phyloP scores from a whole-genome alignment of 495 filamentous ascomycete genomes.

The Penicillium mononematosum region DNA sequence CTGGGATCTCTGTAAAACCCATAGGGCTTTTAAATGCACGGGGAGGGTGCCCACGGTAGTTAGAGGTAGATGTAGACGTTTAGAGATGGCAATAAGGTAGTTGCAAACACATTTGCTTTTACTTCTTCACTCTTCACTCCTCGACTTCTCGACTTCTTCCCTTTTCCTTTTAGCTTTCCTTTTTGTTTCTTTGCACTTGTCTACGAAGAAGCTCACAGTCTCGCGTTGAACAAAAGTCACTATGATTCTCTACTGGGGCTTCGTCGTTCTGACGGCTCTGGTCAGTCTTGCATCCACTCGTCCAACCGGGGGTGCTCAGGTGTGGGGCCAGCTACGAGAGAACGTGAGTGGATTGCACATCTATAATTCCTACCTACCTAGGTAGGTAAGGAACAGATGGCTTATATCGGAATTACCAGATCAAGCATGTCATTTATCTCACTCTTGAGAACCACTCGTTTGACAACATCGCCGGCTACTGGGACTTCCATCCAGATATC shows the following conservation, averaged over 20 bases:
- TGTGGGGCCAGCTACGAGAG: slow-evolving; percentile 30
- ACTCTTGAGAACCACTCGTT: slow-evolving; percentile 50
- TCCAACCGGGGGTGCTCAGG: slow-evolving; percentile 14
- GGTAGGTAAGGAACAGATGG: background rate
- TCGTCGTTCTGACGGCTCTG: slow-evolving; percentile 9
- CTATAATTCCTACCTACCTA: background rate
- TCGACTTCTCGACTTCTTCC: too few species aligned
- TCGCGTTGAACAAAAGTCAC: background rate
- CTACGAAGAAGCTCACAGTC: too few species aligned
- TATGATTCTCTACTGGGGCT: background rate
- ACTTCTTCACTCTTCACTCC: too few species aligned
- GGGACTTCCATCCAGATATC: slow-evolving; percentile 42
- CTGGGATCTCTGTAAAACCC: too few species aligned
- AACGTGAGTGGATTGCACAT: slow-evolving; percentile 23
- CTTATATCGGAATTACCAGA: slow-evolving; percentile 18
- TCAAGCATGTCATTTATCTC: slow-evolving; percentile 47
- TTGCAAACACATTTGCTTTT: too few species aligned
- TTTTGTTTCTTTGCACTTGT: too few species aligned
- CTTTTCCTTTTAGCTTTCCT: too few species aligned
- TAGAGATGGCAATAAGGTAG: too few species aligned
- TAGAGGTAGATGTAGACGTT: too few species aligned
- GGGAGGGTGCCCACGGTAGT: too few species aligned
- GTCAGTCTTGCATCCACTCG: slow-evolving; percentile 19
- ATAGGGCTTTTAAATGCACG: too few species aligned
- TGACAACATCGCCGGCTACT: slow-evolving; percentile 47